Evolutionary conservation across 345 rosid species (phyloP), one percentile per base, ranked within the genome.

Genomic region (Eucalyptus virginea): DNA sequence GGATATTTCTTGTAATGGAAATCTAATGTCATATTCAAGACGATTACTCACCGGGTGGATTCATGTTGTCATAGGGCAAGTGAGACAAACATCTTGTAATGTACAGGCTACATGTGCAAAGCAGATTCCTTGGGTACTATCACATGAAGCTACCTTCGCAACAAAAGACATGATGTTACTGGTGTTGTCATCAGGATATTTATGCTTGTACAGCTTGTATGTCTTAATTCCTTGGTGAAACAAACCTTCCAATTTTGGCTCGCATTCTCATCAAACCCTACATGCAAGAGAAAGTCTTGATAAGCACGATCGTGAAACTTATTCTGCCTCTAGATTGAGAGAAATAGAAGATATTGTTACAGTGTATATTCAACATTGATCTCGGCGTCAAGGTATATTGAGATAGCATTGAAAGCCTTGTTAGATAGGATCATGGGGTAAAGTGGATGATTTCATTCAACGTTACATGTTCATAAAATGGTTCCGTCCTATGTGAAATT

Each of bases 321-420:
- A 77, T 37, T 11, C 30, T 77, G 47, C 85, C 85, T 40, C 47
- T 40, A 69, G 44, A 69, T 34, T 4, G 47, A 40, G 28, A 77
- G 16, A n/a, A 40, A 12, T 16, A 51, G 19, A 50, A 28, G 28
- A 81, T 81, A 24, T 52, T 30, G 34, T 90, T 91, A 93, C 92
- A 88, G 91, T 17, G 90, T 83, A 89, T 85, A 92, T 90, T 91
- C 93, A 19, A 90, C 69, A 44, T 92, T 92, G 91, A 93, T 87
- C 85, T 88, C 72, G 80, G 93, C 50, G 13, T 72, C 26, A 1
- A 86, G 86, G 81, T 52, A 18, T 67, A 81, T 90, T 1, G 94
- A 91, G 83, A 91, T 89, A 60, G 94, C 94, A 9, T 51, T 21
- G 49, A 90, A 90, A 49, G 93, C 91, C 72, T 92, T 86, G 86